Evolutionary conservation across 192 early-diverging fungal genomes (phyloP).

Genomic region (Mortierella claussenii): DNA sequence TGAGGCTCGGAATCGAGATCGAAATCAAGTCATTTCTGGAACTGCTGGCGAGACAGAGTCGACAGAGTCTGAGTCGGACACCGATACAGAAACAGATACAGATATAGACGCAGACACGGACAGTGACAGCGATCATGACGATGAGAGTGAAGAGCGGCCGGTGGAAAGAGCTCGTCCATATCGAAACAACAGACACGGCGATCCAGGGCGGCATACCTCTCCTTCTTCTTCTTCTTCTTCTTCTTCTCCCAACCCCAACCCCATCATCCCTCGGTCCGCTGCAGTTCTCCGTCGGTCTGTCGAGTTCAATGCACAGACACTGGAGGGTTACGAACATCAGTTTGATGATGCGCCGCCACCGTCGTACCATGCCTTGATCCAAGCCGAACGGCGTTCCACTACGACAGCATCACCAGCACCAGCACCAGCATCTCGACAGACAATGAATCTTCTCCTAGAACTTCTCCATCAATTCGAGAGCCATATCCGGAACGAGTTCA

Average conservation of each 20-base stretch:
- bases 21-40: no score
- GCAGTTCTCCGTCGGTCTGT: neutral
- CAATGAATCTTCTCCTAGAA: neutral
- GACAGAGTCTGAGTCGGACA: no score
- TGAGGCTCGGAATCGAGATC: no score
- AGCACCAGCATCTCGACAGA: neutral
- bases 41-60: no score
- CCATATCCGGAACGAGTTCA: conserved; percentile 5
- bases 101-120: conserved; percentile 2
- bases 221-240: neutral
- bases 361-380: conserved; percentile 33
- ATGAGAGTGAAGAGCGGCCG: neutral
- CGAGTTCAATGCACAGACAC: conserved; percentile 7
- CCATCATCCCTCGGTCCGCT: no score
- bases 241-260: neutral
- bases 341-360: conserved; percentile 43
- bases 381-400: neutral
- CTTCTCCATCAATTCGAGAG: conserved; percentile 30
- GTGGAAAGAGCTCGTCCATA: neutral
- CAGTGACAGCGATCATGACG: conserved; percentile 7
- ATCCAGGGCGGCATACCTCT: neutral
- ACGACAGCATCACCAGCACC: neutral
- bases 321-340: conserved; percentile 27
- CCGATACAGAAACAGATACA: neutral
- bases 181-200: conserved; percentile 5